Conservation (phyloP, 495 filamentous ascomycete genomes). For the Lepidopterella palustris region DNA sequence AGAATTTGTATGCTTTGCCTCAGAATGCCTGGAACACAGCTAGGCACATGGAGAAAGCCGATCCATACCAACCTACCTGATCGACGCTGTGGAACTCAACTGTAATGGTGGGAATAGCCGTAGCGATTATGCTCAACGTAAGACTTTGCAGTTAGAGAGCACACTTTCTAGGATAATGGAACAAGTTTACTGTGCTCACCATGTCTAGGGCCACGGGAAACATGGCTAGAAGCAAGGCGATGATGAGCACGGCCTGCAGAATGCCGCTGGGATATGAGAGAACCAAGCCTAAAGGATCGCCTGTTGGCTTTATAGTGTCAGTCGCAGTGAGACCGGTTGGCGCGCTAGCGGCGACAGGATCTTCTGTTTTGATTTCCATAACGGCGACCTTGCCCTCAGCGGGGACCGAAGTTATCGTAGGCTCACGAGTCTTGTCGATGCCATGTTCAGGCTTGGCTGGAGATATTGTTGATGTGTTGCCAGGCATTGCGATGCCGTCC, state of each 20-base stretch:
- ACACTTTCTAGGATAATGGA: not conserved
- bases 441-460: no score
- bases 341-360: no score
- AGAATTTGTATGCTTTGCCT: not conserved
- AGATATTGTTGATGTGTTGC: no score
- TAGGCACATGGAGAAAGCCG: not conserved
- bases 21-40: not conserved
- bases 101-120: constrained; percentile 71
- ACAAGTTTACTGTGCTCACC: not conserved
- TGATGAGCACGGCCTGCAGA: not conserved
- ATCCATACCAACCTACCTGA: constrained; percentile 69
- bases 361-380: no score
- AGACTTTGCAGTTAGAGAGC: not conserved
- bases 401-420: no score
- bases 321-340: no score
- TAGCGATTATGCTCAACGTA: not conserved
- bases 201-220: not conserved
- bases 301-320: no score
- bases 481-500: no score
- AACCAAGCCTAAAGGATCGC: no score
- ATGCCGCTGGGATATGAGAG: not conserved
- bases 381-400: no score
- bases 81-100: constrained; percentile 62
- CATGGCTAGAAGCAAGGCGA: not conserved
- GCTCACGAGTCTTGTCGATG: no score